Conservation (phyloP, 1,284 basidiomycete species). For the Melampsora americana region DNA sequence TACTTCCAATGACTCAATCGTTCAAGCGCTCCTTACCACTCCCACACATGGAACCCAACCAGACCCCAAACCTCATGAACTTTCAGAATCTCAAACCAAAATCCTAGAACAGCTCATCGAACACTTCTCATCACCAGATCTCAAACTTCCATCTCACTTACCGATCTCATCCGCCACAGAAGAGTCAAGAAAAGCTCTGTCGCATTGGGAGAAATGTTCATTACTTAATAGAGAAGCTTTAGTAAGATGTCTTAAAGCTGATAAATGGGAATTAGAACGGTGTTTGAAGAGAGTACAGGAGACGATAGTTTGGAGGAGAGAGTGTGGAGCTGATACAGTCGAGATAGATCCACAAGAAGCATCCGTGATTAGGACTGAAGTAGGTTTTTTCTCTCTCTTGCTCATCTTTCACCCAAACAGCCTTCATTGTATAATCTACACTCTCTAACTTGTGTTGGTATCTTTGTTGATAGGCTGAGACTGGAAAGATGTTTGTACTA, state of each 20-base stretch:
- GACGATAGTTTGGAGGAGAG: conserved; percentile 55
- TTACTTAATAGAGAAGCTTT: conserved; percentile 52
- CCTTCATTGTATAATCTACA: neutral
- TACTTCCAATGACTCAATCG: neutral
- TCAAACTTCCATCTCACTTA: neutral
- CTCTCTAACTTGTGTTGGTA: neutral
- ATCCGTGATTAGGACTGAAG: conserved; percentile 11
- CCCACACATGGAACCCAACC: conserved; percentile 2
- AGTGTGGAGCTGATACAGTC: conserved; percentile 54
- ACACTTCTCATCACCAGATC: neutral
- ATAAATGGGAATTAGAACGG: conserved; percentile 54
- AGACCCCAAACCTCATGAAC: neutral
- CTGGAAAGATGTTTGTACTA: conserved; percentile 55
- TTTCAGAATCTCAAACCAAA: neutral
- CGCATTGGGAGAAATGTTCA: conserved; percentile 54
- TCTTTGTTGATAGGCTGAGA: conserved; percentile 51
- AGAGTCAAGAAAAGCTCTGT: conserved; percentile 28
- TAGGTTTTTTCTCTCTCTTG: neutral
- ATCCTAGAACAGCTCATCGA: neutral
- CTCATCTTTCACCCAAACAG: neutral
- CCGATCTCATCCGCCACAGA: neutral
- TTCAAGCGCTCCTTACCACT: neutral
- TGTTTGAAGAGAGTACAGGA: conserved; percentile 54
- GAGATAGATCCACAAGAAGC: conserved; percentile 21
- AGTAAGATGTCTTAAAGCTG: conserved; percentile 54